phyloP scores from a whole-genome alignment of 2,329 filamentous ascomycete species.

The Ambrosiella cleistominuta region DNA sequence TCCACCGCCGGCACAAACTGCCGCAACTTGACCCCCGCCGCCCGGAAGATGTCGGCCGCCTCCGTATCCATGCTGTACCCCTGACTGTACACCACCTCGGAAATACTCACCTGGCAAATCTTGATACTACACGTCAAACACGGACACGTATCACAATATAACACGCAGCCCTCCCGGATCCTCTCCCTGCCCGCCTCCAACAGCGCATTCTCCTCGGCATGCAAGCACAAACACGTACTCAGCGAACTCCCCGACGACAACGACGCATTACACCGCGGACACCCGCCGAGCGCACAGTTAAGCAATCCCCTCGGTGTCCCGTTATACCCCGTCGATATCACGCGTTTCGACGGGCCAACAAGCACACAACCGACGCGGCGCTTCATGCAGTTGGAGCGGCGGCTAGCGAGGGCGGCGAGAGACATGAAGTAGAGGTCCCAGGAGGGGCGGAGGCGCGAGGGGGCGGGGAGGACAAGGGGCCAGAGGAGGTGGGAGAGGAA shows the following conservation, averaged over 20 bases:
- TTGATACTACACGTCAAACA: conserved; percentile 98
- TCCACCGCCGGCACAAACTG: conserved; percentile 57
- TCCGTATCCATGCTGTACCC: conserved; percentile 87
- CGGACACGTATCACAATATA: conserved; percentile 94
- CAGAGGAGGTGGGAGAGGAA: conserved; percentile 11
- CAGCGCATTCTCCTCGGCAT: conserved; percentile 93
- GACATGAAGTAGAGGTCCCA: conserved; percentile 99
- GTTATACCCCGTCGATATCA: conserved; percentile 94
- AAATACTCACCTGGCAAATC: conserved; percentile 90
- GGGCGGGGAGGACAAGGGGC: conserved; percentile 26
- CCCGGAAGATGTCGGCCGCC: conserved; percentile 63
- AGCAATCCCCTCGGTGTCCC: conserved; percentile 77
- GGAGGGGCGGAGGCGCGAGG: conserved; percentile 63
- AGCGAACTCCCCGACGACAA: conserved; percentile 45
- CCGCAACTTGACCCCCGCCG: conserved; percentile 68
- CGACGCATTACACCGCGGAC: conserved; percentile 60
- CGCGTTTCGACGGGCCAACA: conserved; percentile 60
- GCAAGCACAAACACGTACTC: conserved; percentile 84
- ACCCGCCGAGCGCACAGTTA: conserved; percentile 90
- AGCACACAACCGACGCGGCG: conserved; percentile 86
- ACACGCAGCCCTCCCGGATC: conserved; percentile 60
- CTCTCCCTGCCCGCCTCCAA: conserved; percentile 85
- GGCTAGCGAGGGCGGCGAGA: conserved; percentile 76
- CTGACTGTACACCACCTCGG: conserved; percentile 86
- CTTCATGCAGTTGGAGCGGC: conserved; percentile 96